These are phyloP conservation scores for Candida albicans DNA, from an alignment of 1,139 yeast genomes.

Conservation along the genomic window DNA sequence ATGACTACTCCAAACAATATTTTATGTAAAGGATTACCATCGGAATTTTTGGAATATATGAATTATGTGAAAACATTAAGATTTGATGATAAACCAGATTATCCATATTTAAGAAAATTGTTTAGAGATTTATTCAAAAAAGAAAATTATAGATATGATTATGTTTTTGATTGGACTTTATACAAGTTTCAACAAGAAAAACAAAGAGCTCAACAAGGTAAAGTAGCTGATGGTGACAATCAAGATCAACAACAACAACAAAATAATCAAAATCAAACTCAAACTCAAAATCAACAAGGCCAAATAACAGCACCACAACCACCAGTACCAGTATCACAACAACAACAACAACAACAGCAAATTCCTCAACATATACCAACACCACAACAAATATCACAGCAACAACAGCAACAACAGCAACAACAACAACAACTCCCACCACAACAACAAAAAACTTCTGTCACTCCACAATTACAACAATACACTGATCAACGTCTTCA, in stretches of 20 bases:
- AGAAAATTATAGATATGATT: constrained; percentile 90
- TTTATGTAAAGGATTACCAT: constrained; percentile 88
- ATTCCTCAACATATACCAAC: constrained; percentile 18
- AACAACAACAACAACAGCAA: constrained; percentile 12
- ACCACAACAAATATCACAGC: constrained; percentile 19
- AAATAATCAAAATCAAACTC: constrained; percentile 18
- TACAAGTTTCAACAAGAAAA: constrained; percentile 72
- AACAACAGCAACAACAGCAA: constrained; percentile 17
- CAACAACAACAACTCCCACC: constrained; percentile 9
- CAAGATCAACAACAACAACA: constrained; percentile 20
- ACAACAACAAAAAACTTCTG: constrained; percentile 5
- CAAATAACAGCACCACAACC: neutral
- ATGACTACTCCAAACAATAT: constrained; percentile 90
- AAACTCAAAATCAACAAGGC: constrained; percentile 4
- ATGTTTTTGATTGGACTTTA: constrained; percentile 96
- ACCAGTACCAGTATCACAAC: constrained; percentile 1
- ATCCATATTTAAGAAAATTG: constrained; percentile 81
- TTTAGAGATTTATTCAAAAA: constrained; percentile 88
- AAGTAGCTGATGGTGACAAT: constrained; percentile 28
- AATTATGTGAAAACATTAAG: constrained; percentile 86
- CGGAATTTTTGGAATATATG: constrained; percentile 85
- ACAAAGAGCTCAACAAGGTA: constrained; percentile 54
- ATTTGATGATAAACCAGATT: constrained; percentile 96
- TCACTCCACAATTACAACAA: constrained; percentile 6
- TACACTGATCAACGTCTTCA: constrained; percentile 14